Evolutionary conservation across 225 moss, liverwort and hornwort species (phyloP).

Genomic region (Bryum argenteum): DNA sequence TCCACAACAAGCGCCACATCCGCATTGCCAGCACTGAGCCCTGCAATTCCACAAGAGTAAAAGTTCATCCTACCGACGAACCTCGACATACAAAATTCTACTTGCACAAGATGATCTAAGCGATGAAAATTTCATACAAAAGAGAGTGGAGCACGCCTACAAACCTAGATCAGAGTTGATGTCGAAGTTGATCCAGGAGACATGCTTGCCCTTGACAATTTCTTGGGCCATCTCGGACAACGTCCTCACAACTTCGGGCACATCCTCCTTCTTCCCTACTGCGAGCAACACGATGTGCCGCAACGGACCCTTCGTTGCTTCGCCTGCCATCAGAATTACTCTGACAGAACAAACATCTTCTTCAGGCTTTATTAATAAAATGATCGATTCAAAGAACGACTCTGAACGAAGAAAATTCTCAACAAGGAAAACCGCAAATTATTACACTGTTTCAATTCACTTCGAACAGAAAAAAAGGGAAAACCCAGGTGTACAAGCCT

Average conservation of each 20-base stretch:
- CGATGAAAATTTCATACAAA: background rate
- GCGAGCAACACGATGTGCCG: slow-evolving; percentile 51
- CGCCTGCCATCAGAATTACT: slow-evolving; percentile 30
- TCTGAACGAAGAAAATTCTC: no score
- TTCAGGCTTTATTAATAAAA: background rate
- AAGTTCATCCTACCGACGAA: background rate
- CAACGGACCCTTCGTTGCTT: slow-evolving; percentile 30
- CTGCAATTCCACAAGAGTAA: slow-evolving; percentile 33
- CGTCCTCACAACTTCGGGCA: slow-evolving; percentile 40
- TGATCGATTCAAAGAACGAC: no score
- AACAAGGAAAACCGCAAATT: no score
- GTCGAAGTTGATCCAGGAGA: slow-evolving; percentile 44
- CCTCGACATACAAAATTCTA: background rate
- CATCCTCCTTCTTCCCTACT: slow-evolving; percentile 46
- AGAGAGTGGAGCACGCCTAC: background rate
- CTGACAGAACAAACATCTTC: background rate
- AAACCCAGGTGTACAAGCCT: no score
- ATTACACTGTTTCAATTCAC: no score
- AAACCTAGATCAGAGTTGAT: slow-evolving; percentile 41
- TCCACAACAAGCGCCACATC: slow-evolving; percentile 54
- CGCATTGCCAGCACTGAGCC: slow-evolving; percentile 47
- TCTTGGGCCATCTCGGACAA: slow-evolving; percentile 44
- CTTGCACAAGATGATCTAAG: no score
- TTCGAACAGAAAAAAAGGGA: no score
- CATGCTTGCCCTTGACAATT: slow-evolving; percentile 31